phyloP scores from a whole-genome alignment of 2,329 filamentous ascomycete genomes.

The Trichoderma sp. region DNA sequence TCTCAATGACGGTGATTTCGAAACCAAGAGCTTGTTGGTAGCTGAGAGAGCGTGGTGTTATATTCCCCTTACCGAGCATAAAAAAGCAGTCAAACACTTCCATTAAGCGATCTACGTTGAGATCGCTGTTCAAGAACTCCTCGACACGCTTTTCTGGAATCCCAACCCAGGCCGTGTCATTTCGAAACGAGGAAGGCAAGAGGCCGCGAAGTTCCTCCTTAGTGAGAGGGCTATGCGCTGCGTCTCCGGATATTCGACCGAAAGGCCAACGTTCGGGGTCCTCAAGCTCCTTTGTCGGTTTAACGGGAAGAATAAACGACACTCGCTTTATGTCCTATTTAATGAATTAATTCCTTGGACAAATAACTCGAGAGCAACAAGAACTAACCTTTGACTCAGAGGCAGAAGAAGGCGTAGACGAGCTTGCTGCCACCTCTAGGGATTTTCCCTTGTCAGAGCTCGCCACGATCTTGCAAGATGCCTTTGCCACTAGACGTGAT shows the following conservation, averaged over 20 bases:
- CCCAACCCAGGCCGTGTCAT: not conserved
- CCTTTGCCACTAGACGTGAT: not conserved
- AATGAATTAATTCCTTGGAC: not conserved
- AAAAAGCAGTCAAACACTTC: not conserved
- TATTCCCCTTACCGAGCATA: conserved; percentile 4
- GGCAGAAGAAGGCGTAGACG: not conserved
- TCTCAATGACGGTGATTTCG: conserved; percentile 19
- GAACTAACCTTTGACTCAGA: not conserved
- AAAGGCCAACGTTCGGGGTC: not conserved
- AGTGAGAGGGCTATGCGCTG: not conserved
- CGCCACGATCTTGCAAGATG: not conserved
- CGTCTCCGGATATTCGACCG: not conserved
- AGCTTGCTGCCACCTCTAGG: not conserved
- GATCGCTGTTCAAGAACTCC: conserved; percentile 7
- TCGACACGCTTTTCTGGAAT: not conserved
- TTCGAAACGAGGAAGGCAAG: conserved; percentile 13
- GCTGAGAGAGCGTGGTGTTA: conserved; percentile 15
- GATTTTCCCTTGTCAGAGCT: not conserved
- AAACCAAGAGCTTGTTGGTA: conserved; percentile 17
- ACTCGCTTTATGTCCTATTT: not conserved
- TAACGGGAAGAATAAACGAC: not conserved
- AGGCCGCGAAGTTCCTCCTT: not conserved
- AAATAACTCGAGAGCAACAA: not conserved
- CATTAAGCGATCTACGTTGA: not conserved
- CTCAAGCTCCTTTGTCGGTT: not conserved